A percentile compares a stretch with the other conserved stretches of the same genome.
Evolutionary conservation across 2,329 filamentous ascomycete genomes (phyloP).

Genomic region (Dendrostoma leiphaemia): DNA sequence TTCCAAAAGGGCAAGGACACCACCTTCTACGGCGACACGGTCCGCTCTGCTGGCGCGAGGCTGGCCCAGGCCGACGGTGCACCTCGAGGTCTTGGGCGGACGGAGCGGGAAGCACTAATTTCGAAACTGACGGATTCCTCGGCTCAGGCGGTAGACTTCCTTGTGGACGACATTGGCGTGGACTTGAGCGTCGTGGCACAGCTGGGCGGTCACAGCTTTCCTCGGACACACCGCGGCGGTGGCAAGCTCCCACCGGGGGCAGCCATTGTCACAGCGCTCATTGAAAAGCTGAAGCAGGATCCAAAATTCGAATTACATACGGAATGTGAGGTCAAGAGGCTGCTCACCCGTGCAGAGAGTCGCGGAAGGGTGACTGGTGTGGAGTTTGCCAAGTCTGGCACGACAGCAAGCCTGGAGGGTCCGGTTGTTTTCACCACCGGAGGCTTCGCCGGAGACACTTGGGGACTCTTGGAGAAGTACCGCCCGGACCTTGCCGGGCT

Average conservation of each 20-base stretch:
- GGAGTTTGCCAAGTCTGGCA: conserved; percentile 39
- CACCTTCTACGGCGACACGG: conserved; percentile 54
- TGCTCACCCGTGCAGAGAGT: conserved; percentile 34
- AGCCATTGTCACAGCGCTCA: conserved; percentile 53
- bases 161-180: conserved; percentile 54
- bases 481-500: conserved; percentile 57
- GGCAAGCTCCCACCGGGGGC: conserved; percentile 57
- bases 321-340: conserved; percentile 49
- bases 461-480: conserved; percentile 53
- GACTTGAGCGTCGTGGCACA: conserved; percentile 58
- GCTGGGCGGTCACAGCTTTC: conserved; percentile 56
- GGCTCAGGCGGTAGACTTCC: conserved; percentile 50
- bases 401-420: conserved; percentile 41
- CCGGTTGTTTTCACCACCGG: conserved; percentile 60
- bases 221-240: conserved; percentile 56
- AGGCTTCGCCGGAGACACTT: conserved; percentile 61
- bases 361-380: conserved; percentile 46
- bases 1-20: conserved; percentile 45
- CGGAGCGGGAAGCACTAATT: conserved; percentile 44
- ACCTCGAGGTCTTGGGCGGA: conserved; percentile 1
- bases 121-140: conserved; percentile 47
- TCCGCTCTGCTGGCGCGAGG: conserved; percentile 51
- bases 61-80: conserved; percentile 30
- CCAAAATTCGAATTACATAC: conserved; percentile 51
- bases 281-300: conserved; percentile 48